Percentiles rank a stretch among this genome's conserved stretches.
These are phyloP conservation scores for Wickerhamomyces sp. DNA, from an alignment of 1,139 yeast genomes.

Conservation along the genomic window DNA sequence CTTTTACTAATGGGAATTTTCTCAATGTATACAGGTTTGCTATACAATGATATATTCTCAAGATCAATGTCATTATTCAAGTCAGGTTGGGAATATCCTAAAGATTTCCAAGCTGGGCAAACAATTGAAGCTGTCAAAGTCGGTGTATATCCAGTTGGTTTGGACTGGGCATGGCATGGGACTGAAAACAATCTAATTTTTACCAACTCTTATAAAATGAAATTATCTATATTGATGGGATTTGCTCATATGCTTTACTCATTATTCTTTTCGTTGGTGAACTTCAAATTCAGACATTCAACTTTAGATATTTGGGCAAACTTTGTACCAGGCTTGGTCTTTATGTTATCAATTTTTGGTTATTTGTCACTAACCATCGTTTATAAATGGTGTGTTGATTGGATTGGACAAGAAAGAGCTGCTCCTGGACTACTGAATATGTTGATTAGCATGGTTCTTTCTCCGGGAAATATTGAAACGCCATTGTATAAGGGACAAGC, in stretches of 20 bases:
- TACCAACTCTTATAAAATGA: slow-evolving; percentile 80
- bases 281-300: slow-evolving; percentile 55
- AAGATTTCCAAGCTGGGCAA: slow-evolving; percentile 52
- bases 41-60: slow-evolving; percentile 75
- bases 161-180: slow-evolving; percentile 82
- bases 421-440: slow-evolving; percentile 81
- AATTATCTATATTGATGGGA: slow-evolving; percentile 75
- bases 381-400: slow-evolving; percentile 75
- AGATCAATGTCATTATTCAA: slow-evolving; percentile 68
- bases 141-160: slow-evolving; percentile 63
- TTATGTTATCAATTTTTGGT: slow-evolving; percentile 83
- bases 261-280: slow-evolving; percentile 62
- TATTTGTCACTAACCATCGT: slow-evolving; percentile 67
- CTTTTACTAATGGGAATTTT: slow-evolving; percentile 70
- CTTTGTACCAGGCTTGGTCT: slow-evolving; percentile 72
- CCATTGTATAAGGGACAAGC: slow-evolving; percentile 63
- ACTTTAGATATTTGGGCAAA: slow-evolving; percentile 68
- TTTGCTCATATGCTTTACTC: slow-evolving; percentile 76
- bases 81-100: slow-evolving; percentile 78
- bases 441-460: slow-evolving; percentile 75
- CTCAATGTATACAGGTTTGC: slow-evolving; percentile 74
- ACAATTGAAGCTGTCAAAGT: slow-evolving; percentile 48
- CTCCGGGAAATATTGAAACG: slow-evolving; percentile 72
- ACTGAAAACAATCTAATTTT: slow-evolving; percentile 71
- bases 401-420: slow-evolving; percentile 63